These are phyloP conservation scores for Funneliformis caledonium DNA, from an alignment of 371 early-diverging fungal species.

Conservation along the genomic window DNA sequence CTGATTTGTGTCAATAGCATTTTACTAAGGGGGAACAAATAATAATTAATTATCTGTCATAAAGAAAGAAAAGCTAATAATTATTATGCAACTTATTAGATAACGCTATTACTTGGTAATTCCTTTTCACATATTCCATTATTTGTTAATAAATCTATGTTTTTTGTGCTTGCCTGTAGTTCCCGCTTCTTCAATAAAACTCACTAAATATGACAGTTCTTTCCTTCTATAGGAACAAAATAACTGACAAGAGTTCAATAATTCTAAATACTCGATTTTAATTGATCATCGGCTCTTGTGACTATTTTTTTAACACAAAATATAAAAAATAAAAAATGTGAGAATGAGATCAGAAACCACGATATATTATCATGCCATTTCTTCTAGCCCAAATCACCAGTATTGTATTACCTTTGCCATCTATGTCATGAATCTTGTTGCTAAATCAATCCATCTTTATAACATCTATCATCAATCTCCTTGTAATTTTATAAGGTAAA, in stretches of 20 bases:
- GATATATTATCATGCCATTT: no score
- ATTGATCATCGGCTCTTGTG: conserved; percentile 96
- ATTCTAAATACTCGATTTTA: conserved; percentile 97
- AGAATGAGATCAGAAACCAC: no score
- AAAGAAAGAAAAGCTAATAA: neutral
- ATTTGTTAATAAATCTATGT: no score
- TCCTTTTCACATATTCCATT: conserved; percentile 85
- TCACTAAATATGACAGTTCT: conserved; percentile 54
- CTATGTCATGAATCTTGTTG: conserved; percentile 44
- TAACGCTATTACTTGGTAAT: conserved; percentile 92
- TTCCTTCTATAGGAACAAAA: conserved; percentile 79
- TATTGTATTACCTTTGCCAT: conserved; percentile 81
- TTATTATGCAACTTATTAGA: conserved; percentile 51
- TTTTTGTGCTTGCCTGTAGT: no score
- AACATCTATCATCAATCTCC: no score
- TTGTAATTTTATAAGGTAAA: no score
- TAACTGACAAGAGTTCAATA: conserved; percentile 94
- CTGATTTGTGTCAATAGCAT: no score
- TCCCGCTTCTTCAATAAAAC: no score
- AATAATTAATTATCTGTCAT: conserved; percentile 50
- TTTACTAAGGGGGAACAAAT: conserved; percentile 87
- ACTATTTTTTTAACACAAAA: conserved; percentile 62
- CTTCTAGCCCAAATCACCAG: conserved; percentile 93
- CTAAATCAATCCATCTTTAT: conserved; percentile 84
- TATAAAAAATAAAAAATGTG: no score